Conservation (phyloP, 441 rosid species). For the Erodium moschatum region DNA sequence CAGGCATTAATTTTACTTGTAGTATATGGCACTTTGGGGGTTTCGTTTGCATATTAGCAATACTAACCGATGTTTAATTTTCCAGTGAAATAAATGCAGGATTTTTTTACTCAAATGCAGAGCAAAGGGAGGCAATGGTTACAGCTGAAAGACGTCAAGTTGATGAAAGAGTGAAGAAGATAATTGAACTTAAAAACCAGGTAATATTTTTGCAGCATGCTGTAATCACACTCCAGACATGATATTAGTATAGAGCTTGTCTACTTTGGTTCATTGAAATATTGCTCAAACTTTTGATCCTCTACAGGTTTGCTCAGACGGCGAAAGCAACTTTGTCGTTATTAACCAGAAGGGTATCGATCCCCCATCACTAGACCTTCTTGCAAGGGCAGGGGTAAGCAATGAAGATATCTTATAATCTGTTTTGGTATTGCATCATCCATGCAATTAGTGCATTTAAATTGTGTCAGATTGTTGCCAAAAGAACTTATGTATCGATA, state of each 20-base stretch:
- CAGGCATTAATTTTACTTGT: neutral
- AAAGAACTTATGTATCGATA: too few species aligned
- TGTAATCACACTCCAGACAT: neutral
- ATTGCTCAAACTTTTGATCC: conserved; percentile 10
- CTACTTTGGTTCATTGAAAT: neutral
- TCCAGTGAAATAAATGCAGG: conserved; percentile 93
- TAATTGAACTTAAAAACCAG: conserved; percentile 80
- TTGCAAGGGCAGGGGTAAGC: conserved; percentile 93
- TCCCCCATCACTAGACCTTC: conserved; percentile 85
- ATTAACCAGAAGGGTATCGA: conserved; percentile 96
- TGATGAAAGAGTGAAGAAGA: conserved; percentile 71
- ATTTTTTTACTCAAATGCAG: conserved; percentile 94
- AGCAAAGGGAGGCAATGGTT: conserved; percentile 97
- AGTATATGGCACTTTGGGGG: neutral
- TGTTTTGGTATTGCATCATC: too few species aligned
- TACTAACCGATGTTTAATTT: conserved; percentile 23
- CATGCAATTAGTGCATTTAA: too few species aligned
- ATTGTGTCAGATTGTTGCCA: too few species aligned
- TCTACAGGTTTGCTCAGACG: conserved; percentile 74
- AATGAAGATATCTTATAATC: neutral
- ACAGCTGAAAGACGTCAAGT: conserved; percentile 80
- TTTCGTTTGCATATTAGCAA: too few species aligned
- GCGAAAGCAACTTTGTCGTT: conserved; percentile 64
- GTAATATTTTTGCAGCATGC: conserved; percentile 25
- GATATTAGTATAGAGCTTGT: neutral